Evolutionary conservation across 179 eudicot species (phyloP).

Genomic region (Vitellaria paradoxa): DNA sequence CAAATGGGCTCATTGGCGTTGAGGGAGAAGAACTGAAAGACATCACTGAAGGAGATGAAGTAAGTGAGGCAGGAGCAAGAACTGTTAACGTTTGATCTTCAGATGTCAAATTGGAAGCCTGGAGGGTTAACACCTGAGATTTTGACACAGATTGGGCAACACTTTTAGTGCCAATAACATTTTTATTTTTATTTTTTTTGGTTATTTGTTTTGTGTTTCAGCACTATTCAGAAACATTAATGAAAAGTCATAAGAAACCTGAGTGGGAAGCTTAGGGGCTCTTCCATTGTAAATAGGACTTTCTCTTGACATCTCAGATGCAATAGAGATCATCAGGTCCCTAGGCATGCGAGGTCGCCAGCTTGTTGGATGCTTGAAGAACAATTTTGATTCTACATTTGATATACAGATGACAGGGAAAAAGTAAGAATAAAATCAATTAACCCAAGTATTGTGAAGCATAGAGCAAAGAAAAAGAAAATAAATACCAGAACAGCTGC

Average conservation of each 20-base stretch:
- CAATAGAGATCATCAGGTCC: constrained; percentile 94
- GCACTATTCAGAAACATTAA: background rate
- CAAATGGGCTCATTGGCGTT: constrained; percentile 58
- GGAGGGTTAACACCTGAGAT: constrained; percentile 89
- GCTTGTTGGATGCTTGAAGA: constrained; percentile 83
- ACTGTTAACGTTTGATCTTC: constrained; percentile 83
- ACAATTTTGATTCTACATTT: constrained; percentile 74
- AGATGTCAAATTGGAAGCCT: constrained; percentile 89
- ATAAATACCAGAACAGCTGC: constrained; percentile 75
- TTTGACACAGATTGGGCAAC: constrained; percentile 3
- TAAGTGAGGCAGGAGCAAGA: constrained; percentile 89
- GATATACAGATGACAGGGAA: background rate
- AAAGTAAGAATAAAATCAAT: constrained; percentile 6
- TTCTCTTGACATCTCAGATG: constrained; percentile 79
- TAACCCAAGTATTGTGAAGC: background rate
- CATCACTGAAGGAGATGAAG: constrained; percentile 78
- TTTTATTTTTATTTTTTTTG: too few species aligned
- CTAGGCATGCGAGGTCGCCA: constrained; percentile 86
- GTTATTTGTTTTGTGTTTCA: background rate
- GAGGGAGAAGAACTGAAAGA: constrained; percentile 68
- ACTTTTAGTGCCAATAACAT: too few species aligned
- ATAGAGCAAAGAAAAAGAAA: constrained; percentile 1
- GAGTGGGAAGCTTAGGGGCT: constrained; percentile 76
- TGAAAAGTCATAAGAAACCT: constrained; percentile 38
- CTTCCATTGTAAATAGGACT: constrained; percentile 50